Percentiles rank a stretch among this genome's conserved stretches.
These are phyloP conservation scores for Colletotrichum higginsianum DNA, from an alignment of 2,329 filamentous ascomycete genomes.

Conservation along the genomic window DNA sequence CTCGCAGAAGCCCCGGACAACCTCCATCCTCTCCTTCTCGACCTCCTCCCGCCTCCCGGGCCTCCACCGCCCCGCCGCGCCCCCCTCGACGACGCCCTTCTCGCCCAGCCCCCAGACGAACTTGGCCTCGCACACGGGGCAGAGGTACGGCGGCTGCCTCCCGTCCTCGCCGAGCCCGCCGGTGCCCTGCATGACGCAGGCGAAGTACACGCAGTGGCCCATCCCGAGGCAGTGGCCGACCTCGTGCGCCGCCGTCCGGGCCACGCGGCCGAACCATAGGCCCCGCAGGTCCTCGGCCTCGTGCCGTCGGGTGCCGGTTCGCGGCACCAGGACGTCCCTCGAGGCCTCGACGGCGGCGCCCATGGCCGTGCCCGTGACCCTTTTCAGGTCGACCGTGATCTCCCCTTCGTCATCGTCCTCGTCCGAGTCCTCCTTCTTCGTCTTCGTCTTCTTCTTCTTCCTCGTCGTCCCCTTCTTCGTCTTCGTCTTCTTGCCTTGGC, in stretches of 20 bases:
- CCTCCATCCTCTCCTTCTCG: conserved; percentile 41
- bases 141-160: conserved; percentile 75
- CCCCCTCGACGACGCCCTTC: conserved; percentile 45
- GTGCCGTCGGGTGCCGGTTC: conserved; percentile 29
- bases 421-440: background rate
- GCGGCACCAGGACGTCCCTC: conserved; percentile 42
- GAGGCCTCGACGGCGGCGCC: conserved; percentile 52
- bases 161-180: conserved; percentile 70
- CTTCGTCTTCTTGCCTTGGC: background rate
- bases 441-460: background rate
- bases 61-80: conserved; percentile 44
- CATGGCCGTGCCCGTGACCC: conserved; percentile 48
- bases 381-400: conserved; percentile 8
- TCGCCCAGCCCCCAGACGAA: conserved; percentile 54
- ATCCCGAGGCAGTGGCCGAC: conserved; percentile 78
- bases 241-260: conserved; percentile 74
- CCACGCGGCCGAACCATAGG: conserved; percentile 72
- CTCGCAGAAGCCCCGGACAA: conserved; percentile 59
- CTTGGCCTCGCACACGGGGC: conserved; percentile 72
- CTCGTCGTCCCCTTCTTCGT: background rate
- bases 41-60: conserved; percentile 10
- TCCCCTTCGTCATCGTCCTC: background rate
- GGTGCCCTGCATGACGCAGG: conserved; percentile 75
- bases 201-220: conserved; percentile 76
- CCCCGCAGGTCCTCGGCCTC: conserved; percentile 49